Evolutionary conservation across 345 rosid genomes (phyloP), one percentile per base, ranked within the genome.

Genomic region (Salix dunnii): DNA sequence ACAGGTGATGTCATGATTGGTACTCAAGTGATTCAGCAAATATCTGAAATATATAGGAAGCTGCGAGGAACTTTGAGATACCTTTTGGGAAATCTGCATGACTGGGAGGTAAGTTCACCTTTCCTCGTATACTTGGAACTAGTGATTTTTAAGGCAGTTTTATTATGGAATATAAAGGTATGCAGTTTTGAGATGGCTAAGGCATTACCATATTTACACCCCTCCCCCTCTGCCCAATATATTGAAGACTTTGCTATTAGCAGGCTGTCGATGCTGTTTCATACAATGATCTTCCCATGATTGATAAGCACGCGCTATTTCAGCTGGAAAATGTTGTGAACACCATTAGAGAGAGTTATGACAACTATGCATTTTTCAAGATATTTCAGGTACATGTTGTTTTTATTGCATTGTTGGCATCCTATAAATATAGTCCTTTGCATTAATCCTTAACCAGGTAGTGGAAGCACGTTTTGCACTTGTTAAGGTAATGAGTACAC

Each of bases 1-100:
- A 85, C 91, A 2, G 91, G 90, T 38, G 99, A 95, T 89, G 94
- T 90, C 60, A 76, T 93, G 84, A 83, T 95, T 53, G 97, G 97
- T 77, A 88, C 96, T 48, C 97, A 91, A 84, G 77, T 90, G 75
- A 89, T 95, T 72, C 90, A 91, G 27, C 99, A 95, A 88, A 90
- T 89, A 86, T 90, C 99, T 83, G 99, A 95, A 74, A 89, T 91
- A 70, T 91, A 95, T 75, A 87, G 99, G 85, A 93, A 95, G 84
- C 80, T 95, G 79, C 87, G 94, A 87, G 97, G 97, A 83, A 93
- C 99, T 27, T 86, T 93, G 79, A 85, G 97, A 86, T 95, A 84
- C 82, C 97, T 95, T 60, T 83, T 95, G 87, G 92, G 90, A 33
- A 95, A 95, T 90, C 93, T 95, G 71, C 99, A 95, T 80, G 97